Base-by-base conservation (phyloP, 106 monocot species). In the Dioscorea zingiberensis region DNA sequence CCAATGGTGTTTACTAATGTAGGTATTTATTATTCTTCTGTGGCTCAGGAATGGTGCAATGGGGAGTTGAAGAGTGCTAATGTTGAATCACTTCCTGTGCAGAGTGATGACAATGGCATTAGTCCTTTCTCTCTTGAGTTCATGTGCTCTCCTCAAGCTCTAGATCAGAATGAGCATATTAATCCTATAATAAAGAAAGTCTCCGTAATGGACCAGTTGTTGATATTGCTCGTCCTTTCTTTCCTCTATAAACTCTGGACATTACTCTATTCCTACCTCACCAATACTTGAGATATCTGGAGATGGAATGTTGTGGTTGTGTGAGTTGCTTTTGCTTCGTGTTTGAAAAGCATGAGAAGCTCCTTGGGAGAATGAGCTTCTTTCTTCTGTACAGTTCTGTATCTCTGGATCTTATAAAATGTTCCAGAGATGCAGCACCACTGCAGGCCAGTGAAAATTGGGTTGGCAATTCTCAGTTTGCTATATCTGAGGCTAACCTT, bases 41-140 rank as follows among this genome's bases (percentile, higher is more conserved):
- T 32, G 2, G 60, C 61, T 13, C 85, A 85, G 85, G 81, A 85
- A 74, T 81, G 85, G 85, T 67, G 74, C 64, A 71, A 55, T 27
- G 68, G 74, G 32, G 63, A 78, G 58, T 58, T 77, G 18, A 74
- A 78, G 59, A 70, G 54, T 58, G 73, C 70, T 25, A 25, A 25
- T 11, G 77, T 63, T 16, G 81, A 81, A 57, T 21, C 73, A 55
- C 19, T 74, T 13, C 74, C 64, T 44, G 74, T 74, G 49, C 64
- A 47, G 21, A 77, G 28, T 27, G 57, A 74, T 58, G 76, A 76
- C 25, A n/a, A 63, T 25, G 58, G 65, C 11, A 59, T 47, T 28
- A 67, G 67, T 5, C 81, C 74, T 22, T 74, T 77, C 74, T 81
- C 73, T 16, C 28, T 85, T 7, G 85, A 81, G 53, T 74, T 81